phyloP scores from a whole-genome alignment of 768 basidiomycete species.

The Mycena vulgaris region DNA sequence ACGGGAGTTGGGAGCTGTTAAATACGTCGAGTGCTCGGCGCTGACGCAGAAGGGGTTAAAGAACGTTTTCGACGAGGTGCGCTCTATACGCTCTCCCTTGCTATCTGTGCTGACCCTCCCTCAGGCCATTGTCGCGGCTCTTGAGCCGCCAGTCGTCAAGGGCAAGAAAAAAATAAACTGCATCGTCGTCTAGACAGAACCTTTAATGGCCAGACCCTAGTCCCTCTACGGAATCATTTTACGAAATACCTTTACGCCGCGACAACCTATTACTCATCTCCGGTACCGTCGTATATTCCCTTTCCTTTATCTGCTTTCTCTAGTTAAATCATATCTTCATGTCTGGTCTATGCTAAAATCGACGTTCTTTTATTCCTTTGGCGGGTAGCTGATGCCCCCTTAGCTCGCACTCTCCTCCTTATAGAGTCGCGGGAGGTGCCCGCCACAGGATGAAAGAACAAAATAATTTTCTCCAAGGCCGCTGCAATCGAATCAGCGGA shows the following conservation, averaged over 20 bases:
- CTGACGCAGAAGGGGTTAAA: slow-evolving; percentile 99
- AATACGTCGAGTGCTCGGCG: slow-evolving; percentile 99
- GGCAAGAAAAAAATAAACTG: slow-evolving; percentile 79
- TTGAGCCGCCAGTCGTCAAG: slow-evolving; percentile 96
- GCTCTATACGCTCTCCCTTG: slow-evolving; percentile 45
- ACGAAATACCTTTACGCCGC: slow-evolving; percentile 57
- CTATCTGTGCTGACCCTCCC: slow-evolving; percentile 21
- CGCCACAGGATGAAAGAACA: neutral
- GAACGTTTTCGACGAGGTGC: slow-evolving; percentile 99
- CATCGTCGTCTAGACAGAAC: slow-evolving; percentile 76
- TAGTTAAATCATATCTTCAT: slow-evolving; percentile 59
- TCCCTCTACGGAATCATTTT: slow-evolving; percentile 47
- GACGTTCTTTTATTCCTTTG: slow-evolving; percentile 12
- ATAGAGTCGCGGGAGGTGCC: neutral
- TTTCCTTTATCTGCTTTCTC: slow-evolving; percentile 53
- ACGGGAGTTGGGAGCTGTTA: slow-evolving; percentile 97
- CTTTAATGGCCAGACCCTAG: slow-evolving; percentile 33
- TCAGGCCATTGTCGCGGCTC: slow-evolving; percentile 97
- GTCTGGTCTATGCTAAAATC: slow-evolving; percentile 33
- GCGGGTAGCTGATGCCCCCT: slow-evolving; percentile 4
- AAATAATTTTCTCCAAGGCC: slow-evolving; percentile 19
- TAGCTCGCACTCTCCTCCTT: slow-evolving; percentile 7
- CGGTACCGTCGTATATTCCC: slow-evolving; percentile 42
- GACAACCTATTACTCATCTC: slow-evolving; percentile 55
- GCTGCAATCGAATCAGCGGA: too few relatives aligned